phyloP scores from a whole-genome alignment of 1,139 yeast genomes.

The Zygosaccharomyces sapae region DNA sequence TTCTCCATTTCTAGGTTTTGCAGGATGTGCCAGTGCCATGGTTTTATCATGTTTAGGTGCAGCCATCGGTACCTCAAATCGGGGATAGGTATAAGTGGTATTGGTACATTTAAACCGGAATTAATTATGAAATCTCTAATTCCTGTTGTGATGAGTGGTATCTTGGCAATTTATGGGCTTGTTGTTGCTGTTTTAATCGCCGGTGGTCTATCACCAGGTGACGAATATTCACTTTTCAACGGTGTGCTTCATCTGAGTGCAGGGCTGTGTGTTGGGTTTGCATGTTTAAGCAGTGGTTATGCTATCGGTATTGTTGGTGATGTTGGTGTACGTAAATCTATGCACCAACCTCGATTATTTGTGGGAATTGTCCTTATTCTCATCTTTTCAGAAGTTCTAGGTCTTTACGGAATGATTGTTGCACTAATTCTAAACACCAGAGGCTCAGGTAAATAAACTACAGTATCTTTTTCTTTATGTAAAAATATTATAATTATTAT shows the following conservation, averaged over 20 bases:
- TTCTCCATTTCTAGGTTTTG: constrained; percentile 95
- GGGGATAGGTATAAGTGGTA: constrained; percentile 94
- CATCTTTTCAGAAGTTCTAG: constrained; percentile 97
- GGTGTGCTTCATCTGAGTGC: constrained; percentile 97
- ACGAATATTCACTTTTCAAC: constrained; percentile 78
- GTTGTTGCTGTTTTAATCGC: constrained; percentile 96
- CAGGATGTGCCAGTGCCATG: constrained; percentile 91
- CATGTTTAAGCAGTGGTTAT: constrained; percentile 95
- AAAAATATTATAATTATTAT: constrained; percentile 7
- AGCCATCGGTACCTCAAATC: constrained; percentile 98
- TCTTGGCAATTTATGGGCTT: constrained; percentile 89
- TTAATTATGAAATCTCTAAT: constrained; percentile 77
- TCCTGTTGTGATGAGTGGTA: constrained; percentile 98
- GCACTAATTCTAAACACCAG: constrained; percentile 87
- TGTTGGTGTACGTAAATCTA: constrained; percentile 94
- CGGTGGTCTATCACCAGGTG: constrained; percentile 76
- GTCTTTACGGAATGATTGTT: constrained; percentile 90
- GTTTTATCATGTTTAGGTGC: constrained; percentile 90
- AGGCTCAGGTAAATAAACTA: constrained; percentile 54
- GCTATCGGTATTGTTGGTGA: constrained; percentile 99
- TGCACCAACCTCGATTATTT: constrained; percentile 94
- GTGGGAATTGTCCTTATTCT: constrained; percentile 90
- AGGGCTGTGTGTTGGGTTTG: constrained; percentile 91
- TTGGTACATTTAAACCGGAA: constrained; percentile 81
- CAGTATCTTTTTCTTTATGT: constrained; percentile 3